Evolutionary conservation across 495 filamentous ascomycete genomes (phyloP).

Genomic region (Daldinia grandis): DNA sequence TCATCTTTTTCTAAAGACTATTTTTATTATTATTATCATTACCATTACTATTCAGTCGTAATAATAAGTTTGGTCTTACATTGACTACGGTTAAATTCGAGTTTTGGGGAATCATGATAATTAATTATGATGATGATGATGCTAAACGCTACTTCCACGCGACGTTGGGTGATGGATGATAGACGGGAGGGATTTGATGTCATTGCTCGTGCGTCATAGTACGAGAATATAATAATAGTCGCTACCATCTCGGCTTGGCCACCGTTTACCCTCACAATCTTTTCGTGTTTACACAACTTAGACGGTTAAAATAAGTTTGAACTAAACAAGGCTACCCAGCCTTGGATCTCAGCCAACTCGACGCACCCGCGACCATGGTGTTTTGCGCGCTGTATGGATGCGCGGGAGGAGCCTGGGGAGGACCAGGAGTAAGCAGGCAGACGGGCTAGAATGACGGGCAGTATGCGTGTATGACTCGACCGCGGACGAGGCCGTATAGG

Average conservation of each 20-base stretch:
- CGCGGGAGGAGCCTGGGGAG: too few relatives aligned
- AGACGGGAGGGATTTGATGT: constrained; percentile 18
- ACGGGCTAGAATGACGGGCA: constrained; percentile 25
- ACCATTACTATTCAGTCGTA: neutral
- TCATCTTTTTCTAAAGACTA: neutral
- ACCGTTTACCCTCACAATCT: constrained; percentile 4
- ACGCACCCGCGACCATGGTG: neutral
- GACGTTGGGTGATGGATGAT: constrained; percentile 6
- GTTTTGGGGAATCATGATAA: neutral
- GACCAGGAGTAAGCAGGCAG: constrained; percentile 13
- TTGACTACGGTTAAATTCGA: neutral
- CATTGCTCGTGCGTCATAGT: constrained; percentile 33
- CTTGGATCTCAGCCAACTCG: constrained; percentile 27
- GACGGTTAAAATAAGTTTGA: constrained; percentile 9
- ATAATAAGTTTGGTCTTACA: neutral
- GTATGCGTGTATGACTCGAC: constrained; percentile 36
- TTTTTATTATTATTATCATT: neutral
- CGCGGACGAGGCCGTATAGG: constrained; percentile 28
- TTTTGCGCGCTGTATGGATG: neutral
- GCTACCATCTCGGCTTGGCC: constrained; percentile 7
- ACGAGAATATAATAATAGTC: constrained; percentile 15
- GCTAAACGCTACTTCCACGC: neutral
- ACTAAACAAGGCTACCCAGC: constrained; percentile 39
- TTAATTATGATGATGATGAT: neutral
- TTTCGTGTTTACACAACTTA: constrained; percentile 8